Conservation (phyloP, 768 basidiomycete species). For the Hebeloma cylindrosporum region DNA sequence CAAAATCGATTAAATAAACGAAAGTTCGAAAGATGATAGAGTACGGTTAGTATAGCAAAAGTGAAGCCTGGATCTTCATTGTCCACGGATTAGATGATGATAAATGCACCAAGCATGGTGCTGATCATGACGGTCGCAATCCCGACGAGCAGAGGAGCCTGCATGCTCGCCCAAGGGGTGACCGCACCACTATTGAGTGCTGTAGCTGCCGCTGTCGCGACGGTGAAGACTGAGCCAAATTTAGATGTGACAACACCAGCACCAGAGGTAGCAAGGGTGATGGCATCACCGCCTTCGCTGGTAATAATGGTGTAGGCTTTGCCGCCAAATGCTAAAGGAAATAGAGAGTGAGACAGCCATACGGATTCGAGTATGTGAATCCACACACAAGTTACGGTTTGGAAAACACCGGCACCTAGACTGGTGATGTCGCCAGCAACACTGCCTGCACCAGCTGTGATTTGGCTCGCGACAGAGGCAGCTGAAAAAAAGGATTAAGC, state of each 20-base stretch:
- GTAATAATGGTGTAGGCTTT: slow-evolving; percentile 54
- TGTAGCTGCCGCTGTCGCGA: slow-evolving; percentile 41
- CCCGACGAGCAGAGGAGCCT: slow-evolving; percentile 32
- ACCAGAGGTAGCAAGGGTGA: slow-evolving; percentile 54
- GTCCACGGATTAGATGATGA: slow-evolving; percentile 31
- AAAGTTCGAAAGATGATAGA: too few species aligned
- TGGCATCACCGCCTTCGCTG: slow-evolving; percentile 54
- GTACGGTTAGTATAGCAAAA: too few species aligned
- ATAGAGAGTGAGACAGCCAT: slow-evolving; percentile 16
- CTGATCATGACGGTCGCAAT: slow-evolving; percentile 38
- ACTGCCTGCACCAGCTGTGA: slow-evolving; percentile 30
- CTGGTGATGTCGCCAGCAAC: slow-evolving; percentile 24
- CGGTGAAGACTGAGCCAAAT: slow-evolving; percentile 54
- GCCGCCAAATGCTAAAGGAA: slow-evolving; percentile 52
- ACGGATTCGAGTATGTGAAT: not conserved
- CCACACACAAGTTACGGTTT: slow-evolving; percentile 44
- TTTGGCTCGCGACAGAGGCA: slow-evolving; percentile 37
- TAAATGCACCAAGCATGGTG: slow-evolving; percentile 40
- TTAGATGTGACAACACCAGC: slow-evolving; percentile 46
- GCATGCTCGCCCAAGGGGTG: slow-evolving; percentile 24
- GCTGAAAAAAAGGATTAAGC: slow-evolving; percentile 20
- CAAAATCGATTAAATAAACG: too few species aligned
- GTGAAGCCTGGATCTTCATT: slow-evolving; percentile 18
- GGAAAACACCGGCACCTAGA: slow-evolving; percentile 32
- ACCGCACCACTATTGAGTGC: slow-evolving; percentile 27